phyloP scores from a whole-genome alignment of 192 early-diverging fungal genomes.

The Piromyces sp. region DNA sequence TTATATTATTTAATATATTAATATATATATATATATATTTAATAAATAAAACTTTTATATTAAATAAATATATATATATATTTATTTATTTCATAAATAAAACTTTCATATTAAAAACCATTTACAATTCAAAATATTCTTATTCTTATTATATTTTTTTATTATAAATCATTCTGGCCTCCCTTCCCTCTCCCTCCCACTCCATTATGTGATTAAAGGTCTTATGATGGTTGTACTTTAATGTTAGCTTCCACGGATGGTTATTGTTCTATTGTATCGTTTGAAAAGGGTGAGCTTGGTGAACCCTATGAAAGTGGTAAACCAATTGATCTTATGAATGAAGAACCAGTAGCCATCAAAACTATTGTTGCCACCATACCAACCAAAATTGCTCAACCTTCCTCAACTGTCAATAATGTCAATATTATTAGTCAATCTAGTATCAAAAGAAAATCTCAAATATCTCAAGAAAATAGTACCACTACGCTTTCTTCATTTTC shows the following conservation, averaged over 20 bases:
- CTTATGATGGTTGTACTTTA: slow-evolving; percentile 51
- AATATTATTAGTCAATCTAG: not conserved
- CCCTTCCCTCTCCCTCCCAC: too few relatives aligned
- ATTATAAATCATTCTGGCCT: slow-evolving; percentile 1
- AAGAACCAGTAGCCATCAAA: not conserved
- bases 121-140: too few relatives aligned
- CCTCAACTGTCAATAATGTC: not conserved
- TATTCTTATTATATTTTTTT: not conserved
- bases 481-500: not conserved
- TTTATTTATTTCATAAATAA: too few relatives aligned
- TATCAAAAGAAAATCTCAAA: not conserved
- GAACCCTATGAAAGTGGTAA: not conserved
- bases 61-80: too few relatives aligned
- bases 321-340: not conserved
- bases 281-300: slow-evolving; percentile 53
- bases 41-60: too few relatives aligned
- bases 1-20: too few relatives aligned
- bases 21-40: too few relatives aligned
- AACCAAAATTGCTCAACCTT: not conserved
- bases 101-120: too few relatives aligned
- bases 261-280: slow-evolving; percentile 60
- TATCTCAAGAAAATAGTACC: not conserved
- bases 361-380: not conserved
- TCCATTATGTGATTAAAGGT: slow-evolving; percentile 19
- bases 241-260: slow-evolving; percentile 71